Evolutionary conservation across 139 green algal genomes (phyloP).

Genomic region (Chlamydomonas sp.): DNA sequence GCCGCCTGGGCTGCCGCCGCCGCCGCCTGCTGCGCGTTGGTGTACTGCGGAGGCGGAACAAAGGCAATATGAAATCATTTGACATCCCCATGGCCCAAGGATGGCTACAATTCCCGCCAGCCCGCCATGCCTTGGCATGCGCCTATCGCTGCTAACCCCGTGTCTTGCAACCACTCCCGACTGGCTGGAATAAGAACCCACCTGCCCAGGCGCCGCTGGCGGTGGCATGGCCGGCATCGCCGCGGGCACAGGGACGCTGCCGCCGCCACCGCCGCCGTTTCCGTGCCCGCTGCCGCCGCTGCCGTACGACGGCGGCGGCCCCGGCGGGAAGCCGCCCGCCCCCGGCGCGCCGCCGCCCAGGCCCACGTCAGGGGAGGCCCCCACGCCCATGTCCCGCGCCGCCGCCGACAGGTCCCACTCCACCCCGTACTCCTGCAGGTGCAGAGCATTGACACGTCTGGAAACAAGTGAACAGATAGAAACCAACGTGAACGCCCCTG

Average conservation of each 20-base stretch:
- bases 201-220: no score
- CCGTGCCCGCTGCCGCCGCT: no score
- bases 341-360: neutral
- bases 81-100: neutral
- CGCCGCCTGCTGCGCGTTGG: conserved; percentile 43
- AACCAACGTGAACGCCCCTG: no score
- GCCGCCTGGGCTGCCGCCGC: conserved; percentile 11
- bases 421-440: conserved; percentile 27
- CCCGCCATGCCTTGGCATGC: no score
- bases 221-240: neutral
- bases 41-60: neutral
- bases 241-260: no score
- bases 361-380: neutral
- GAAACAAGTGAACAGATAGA: no score
- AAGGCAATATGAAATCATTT: neutral
- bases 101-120: no score
- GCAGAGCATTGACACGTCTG: no score
- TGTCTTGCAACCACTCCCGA: no score
- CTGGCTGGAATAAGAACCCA: no score
- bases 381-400: conserved; percentile 22
- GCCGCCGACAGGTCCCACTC: conserved; percentile 45
- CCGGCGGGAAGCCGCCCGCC: neutral
- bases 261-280: neutral
- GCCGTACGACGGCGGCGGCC: neutral
- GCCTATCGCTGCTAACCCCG: no score